These are phyloP conservation scores for Rhododendron williamsianum DNA, from an alignment of 148 eudicot species.

Conservation along the genomic window DNA sequence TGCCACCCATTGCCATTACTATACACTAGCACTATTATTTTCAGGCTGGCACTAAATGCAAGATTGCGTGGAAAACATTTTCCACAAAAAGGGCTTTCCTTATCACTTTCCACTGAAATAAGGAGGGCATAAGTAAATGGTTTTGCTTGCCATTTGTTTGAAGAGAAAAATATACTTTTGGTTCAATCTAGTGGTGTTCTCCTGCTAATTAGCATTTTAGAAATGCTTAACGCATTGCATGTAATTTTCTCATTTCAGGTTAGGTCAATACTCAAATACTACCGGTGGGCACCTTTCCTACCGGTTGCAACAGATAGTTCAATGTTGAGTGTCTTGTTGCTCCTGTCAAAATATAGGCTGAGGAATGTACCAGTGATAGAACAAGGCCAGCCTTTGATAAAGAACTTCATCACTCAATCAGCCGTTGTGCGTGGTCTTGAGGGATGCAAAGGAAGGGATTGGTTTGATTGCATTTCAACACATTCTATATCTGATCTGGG, in stretches of 20 bases:
- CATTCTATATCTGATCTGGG: constrained; percentile 69
- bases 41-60: not conserved
- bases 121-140: not conserved
- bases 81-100: not conserved
- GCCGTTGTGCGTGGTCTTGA: constrained; percentile 76
- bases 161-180: not conserved
- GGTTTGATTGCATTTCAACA: constrained; percentile 75
- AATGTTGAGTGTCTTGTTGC: constrained; percentile 75
- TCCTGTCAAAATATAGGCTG: constrained; percentile 84
- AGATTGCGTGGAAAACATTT: not conserved
- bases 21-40: not conserved
- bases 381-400: constrained; percentile 54
- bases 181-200: not conserved
- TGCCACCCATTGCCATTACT: not conserved
- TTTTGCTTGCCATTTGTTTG: not conserved
- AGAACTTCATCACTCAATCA: constrained; percentile 89
- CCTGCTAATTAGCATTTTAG: not conserved
- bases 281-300: constrained; percentile 74
- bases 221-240: not conserved
- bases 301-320: constrained; percentile 78
- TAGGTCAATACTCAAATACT: constrained; percentile 56
- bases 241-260: constrained; percentile 44
- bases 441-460: constrained; percentile 77
- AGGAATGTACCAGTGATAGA: constrained; percentile 89
- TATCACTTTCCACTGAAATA: not conserved